Percentiles rank a stretch among this genome's conserved stretches.
Conservation (phyloP, 306 rosid genomes). For the Cercis canadensis region DNA sequence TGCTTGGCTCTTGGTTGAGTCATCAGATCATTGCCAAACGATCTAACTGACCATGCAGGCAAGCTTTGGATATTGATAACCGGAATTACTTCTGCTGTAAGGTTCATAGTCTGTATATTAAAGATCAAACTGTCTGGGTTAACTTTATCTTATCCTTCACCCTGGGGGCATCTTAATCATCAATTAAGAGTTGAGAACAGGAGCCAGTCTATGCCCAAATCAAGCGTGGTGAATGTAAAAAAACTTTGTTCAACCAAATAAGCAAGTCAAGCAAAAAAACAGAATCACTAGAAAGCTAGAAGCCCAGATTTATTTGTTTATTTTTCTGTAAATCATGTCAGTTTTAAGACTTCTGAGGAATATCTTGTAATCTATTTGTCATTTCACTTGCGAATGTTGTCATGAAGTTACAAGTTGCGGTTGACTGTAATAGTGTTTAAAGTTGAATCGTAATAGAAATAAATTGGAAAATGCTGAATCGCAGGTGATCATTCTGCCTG, state of each 20-base stretch:
- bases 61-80: constrained; percentile 17
- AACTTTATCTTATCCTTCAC: constrained; percentile 31
- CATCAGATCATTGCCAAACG: constrained; percentile 10
- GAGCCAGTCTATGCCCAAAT: too few species aligned
- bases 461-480: too few species aligned
- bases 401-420: constrained; percentile 17
- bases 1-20: constrained; percentile 34
- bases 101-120: constrained; percentile 34
- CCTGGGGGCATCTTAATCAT: constrained; percentile 8
- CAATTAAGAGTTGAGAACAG: neutral
- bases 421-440: neutral
- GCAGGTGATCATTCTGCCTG: too few species aligned
- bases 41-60: constrained; percentile 13
- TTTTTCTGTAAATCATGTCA: constrained; percentile 16
- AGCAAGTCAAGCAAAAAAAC: constrained; percentile 32
- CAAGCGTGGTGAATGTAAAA: too few species aligned
- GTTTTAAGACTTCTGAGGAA: constrained; percentile 22
- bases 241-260: constrained; percentile 33
- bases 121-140: constrained; percentile 1
- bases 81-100: constrained; percentile 5
- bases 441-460: neutral
- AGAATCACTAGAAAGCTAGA: constrained; percentile 2
- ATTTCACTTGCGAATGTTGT: constrained; percentile 13
- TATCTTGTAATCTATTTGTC: constrained; percentile 21
- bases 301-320: constrained; percentile 5